Conservation (phyloP, 2,329 filamentous ascomycete species). For the Thelonectria blattea region DNA sequence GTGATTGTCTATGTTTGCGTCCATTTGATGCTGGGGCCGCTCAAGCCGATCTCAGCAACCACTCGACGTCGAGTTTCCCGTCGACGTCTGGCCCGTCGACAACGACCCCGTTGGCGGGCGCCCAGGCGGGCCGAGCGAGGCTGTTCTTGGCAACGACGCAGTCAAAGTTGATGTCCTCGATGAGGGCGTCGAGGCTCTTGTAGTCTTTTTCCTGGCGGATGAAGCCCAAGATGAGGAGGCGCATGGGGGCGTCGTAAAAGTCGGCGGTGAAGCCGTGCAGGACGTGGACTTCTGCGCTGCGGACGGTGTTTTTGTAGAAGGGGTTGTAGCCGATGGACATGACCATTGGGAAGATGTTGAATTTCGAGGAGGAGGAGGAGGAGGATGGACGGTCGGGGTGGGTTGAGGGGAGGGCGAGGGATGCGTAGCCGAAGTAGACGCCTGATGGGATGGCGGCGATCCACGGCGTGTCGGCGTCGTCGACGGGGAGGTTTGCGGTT, state of each 20-base stretch:
- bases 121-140: conserved; percentile 70
- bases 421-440: conserved; percentile 93
- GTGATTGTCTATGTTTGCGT: background rate
- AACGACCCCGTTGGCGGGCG: conserved; percentile 47
- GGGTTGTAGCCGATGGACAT: conserved; percentile 97
- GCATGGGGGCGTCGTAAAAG: conserved; percentile 85
- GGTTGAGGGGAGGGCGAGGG: conserved; percentile 63
- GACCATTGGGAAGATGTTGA: conserved; percentile 78
- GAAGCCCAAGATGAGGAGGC: conserved; percentile 82
- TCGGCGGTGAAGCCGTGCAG: conserved; percentile 77
- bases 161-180: conserved; percentile 88
- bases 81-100: conserved; percentile 37
- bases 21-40: background rate
- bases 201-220: conserved; percentile 93
- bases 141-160: conserved; percentile 81
- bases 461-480: conserved; percentile 64
- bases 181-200: conserved; percentile 77
- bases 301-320: conserved; percentile 90
- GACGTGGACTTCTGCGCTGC: conserved; percentile 89
- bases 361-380: conserved; percentile 36
- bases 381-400: conserved; percentile 50
- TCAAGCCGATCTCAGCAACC: conserved; percentile 45
- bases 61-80: conserved; percentile 45
- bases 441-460: conserved; percentile 72
- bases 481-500: conserved; percentile 88